Conservation (phyloP, 108 stramenopile genomes). For the Fragilariopsis cylindrus region DNA sequence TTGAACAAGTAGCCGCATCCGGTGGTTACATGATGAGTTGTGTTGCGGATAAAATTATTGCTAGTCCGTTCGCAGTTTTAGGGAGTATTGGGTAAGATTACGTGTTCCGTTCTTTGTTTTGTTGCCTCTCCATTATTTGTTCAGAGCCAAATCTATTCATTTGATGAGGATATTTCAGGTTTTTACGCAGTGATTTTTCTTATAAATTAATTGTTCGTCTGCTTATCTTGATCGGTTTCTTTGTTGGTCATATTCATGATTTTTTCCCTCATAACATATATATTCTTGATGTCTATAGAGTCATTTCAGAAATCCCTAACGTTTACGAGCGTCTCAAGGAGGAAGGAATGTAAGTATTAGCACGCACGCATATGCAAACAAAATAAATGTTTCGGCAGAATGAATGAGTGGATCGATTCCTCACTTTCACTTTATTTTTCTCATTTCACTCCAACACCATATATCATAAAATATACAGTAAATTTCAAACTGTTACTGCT, state of each 20-base stretch:
- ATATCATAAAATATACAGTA: slow-evolving; percentile 22
- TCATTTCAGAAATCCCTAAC: slow-evolving; percentile 91
- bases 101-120: too few relatives aligned
- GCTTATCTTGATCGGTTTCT: too few relatives aligned
- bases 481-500: slow-evolving; percentile 92
- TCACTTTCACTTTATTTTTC: not conserved
- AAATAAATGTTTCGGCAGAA: not conserved
- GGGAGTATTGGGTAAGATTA: slow-evolving; percentile 71
- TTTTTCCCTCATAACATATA: too few relatives aligned
- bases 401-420: not conserved
- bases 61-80: slow-evolving; percentile 82
- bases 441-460: not conserved
- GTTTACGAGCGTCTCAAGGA: slow-evolving; percentile 84
- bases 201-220: too few relatives aligned
- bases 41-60: slow-evolving; percentile 81
- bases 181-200: too few relatives aligned
- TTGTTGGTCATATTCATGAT: too few relatives aligned
- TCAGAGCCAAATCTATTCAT: too few relatives aligned
- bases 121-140: too few relatives aligned
- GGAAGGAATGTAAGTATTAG: slow-evolving; percentile 81
- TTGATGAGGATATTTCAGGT: too few relatives aligned
- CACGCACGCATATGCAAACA: not conserved
- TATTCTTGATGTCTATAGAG: slow-evolving; percentile 9
- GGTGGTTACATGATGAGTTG: slow-evolving; percentile 88
- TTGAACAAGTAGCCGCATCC: slow-evolving; percentile 93